A percentile compares a stretch with the other conserved stretches of the same genome.
Conservation (phyloP, 2,329 filamentous ascomycete species). For the Pseudogymnoascus sp. region DNA sequence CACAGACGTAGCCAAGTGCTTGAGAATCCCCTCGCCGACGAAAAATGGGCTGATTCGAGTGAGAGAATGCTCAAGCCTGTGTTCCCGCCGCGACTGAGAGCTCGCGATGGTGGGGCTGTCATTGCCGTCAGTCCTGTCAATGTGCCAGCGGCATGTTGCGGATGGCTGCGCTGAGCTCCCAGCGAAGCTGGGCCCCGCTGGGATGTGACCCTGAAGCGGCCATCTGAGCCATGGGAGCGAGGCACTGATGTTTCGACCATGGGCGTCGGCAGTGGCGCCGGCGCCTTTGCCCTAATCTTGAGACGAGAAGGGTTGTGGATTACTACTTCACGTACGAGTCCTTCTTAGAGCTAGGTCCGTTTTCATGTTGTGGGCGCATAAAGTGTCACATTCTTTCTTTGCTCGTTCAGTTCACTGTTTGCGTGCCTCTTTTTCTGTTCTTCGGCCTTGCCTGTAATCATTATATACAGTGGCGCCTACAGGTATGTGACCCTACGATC, state of each 20-base stretch:
- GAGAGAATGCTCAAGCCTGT: not conserved
- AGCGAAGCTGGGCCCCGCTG: not conserved
- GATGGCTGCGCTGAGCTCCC: not conserved
- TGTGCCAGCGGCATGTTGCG: not conserved
- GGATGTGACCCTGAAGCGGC: not conserved
- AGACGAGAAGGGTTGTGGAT: not conserved
- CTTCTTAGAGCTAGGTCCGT: not conserved
- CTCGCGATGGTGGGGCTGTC: not conserved
- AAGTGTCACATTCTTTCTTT: constrained; percentile 1
- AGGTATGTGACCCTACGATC: not conserved
- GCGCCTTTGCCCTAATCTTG: constrained; percentile 1
- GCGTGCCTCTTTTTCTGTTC: constrained; percentile 1
- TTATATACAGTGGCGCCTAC: constrained; percentile 5
- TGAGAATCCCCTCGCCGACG: not conserved
- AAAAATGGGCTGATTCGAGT: constrained; percentile 3
- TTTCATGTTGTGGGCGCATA: not conserved
- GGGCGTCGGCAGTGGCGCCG: constrained; percentile 4
- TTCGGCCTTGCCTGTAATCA: not conserved
- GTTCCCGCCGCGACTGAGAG: not conserved
- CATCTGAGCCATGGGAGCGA: constrained; percentile 1
- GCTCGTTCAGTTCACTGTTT: not conserved
- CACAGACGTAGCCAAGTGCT: constrained; percentile 4
- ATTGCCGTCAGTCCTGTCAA: not conserved
- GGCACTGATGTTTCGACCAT: constrained; percentile 3
- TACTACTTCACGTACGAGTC: not conserved